Base-by-base conservation (phyloP, 2,329 filamentous ascomycete genomes). In the Trichophyton schoenleinii region DNA sequence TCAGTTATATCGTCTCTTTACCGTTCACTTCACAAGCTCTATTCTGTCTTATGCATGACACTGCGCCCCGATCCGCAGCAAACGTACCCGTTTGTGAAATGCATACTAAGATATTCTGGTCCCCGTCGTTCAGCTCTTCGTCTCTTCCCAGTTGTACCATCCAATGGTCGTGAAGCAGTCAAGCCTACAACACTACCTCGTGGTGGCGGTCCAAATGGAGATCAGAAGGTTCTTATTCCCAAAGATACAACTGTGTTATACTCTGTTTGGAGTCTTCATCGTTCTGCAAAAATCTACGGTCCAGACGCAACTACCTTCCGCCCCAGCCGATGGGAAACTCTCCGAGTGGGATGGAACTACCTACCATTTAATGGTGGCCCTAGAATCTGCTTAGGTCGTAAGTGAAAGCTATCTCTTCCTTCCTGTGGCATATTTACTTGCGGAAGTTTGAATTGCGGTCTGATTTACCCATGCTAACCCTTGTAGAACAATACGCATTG, bases 301-400 rank as follows among this genome's bases (percentile, higher is more conserved):
- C 64, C 63, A 9, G 64, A 65, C 49, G 60, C 64, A 13, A 53
- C 60, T 15, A 59, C 61, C 46, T 82, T 78, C 71, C 74, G 75
- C n/a, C 87, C 87, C 0, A 86, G 89, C 57, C 78, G 87, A 62
- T 91, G 87, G 87, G 74, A 73, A 66, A 57, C 57, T n/a, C 83
- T 83, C 80, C 81, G 83, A 68, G 85, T 85, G 0, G 81, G 80
- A 68, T 88, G 86, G 83, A 81, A 85, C 64, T 90, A 87, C 70
- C 80, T 90, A 48, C 87, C 87, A 3, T 89, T 90, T 73, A 89
- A 89, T 70, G 85, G 85, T 9, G 87, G 87, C 0, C 85, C 87
- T 49, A 77, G 87, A 36, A 87, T 89, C 69, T 89, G 87, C 72
- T 83, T 91, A 60, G 58, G 63, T 8, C 61, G 61, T 63, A 57